Base-by-base conservation (phyloP, 306 rosid genomes). In the Vigna radiata region DNA sequence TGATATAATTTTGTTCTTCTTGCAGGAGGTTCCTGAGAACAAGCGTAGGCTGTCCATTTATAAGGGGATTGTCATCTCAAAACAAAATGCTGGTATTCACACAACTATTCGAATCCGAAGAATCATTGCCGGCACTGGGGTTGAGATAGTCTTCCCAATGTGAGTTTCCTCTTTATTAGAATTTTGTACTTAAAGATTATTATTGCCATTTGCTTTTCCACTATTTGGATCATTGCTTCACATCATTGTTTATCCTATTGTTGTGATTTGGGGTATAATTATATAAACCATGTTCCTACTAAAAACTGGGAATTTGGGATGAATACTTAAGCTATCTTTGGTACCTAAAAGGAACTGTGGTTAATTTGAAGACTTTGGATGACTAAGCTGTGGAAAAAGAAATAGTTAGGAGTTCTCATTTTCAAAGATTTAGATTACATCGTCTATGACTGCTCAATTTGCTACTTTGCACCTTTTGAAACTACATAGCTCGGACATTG, bases 21-120 rank as follows among this genome's bases (percentile, higher is more conserved):
- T 70, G 37, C 97, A 95, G 97, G 97, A 92, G 85, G 96, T 95
- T 79, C 97, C 97, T 11, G 97, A 95, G 83, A 95, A 92, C 81
- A 92, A 83, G 87, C 97, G 97, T 75, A 89, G 99, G 75, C 59
- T 95, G 83, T 92, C 97, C 31, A 47, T 91, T 82, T 92, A 95
- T 70, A 95, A 88, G 68, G 99, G 99, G 18, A 92, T 92, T 55
- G 97, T 95, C 6, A 95, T 95, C 3, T 89, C 97, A n/a, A 95
- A 64, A 75, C 99, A 95, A 83, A 92, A 95, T 88, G 93, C 97
- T 64, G 97, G 97, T 29, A 91, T 95, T 83, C 97, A 95, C 87
- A 92, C 99, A 1, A 95, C 99, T 19, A 87, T 95, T 62, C 91
- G 97, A 23, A 77, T 92, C 77, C 88, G 99, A 79, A 91, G 97